phyloP scores from a whole-genome alignment of 768 basidiomycete species.

The Cystobasidium ongulense region DNA sequence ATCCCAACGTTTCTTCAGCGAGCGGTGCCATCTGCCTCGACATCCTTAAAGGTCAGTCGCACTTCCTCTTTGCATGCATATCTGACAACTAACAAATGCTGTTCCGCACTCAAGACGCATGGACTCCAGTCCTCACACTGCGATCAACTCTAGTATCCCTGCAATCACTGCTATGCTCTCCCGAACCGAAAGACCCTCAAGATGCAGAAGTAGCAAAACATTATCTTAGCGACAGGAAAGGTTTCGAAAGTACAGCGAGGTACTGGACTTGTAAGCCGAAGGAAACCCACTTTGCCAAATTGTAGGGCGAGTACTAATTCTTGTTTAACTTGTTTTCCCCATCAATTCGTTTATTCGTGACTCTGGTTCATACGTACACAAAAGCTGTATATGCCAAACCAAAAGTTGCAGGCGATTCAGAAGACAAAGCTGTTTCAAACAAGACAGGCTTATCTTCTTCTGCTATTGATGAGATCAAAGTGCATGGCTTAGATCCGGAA shows the following conservation, averaged over 20 bases:
- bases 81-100: not conserved
- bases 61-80: slow-evolving; percentile 34
- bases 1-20: slow-evolving; percentile 89
- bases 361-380: not conserved
- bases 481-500: slow-evolving; percentile 67
- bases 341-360: not conserved
- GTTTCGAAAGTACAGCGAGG: slow-evolving; percentile 83
- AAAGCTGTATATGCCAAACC: slow-evolving; percentile 64
- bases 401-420: slow-evolving; percentile 51
- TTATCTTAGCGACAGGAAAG: slow-evolving; percentile 74
- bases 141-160: slow-evolving; percentile 93
- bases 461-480: slow-evolving; percentile 67
- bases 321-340: no score
- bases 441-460: not conserved
- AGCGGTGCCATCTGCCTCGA: slow-evolving; percentile 80
- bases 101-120: slow-evolving; percentile 49
- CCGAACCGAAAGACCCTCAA: slow-evolving; percentile 92
- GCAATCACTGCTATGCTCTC: slow-evolving; percentile 86
- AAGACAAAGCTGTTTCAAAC: slow-evolving; percentile 48
- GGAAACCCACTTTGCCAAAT: no score
- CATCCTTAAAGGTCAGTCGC: slow-evolving; percentile 55
- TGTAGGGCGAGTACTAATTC: no score
- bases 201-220: slow-evolving; percentile 98
- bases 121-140: slow-evolving; percentile 88
- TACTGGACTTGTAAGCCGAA: slow-evolving; percentile 62